Evolutionary conservation across 2,329 filamentous ascomycete species (phyloP).

Genomic region (Scorias spongiosa): DNA sequence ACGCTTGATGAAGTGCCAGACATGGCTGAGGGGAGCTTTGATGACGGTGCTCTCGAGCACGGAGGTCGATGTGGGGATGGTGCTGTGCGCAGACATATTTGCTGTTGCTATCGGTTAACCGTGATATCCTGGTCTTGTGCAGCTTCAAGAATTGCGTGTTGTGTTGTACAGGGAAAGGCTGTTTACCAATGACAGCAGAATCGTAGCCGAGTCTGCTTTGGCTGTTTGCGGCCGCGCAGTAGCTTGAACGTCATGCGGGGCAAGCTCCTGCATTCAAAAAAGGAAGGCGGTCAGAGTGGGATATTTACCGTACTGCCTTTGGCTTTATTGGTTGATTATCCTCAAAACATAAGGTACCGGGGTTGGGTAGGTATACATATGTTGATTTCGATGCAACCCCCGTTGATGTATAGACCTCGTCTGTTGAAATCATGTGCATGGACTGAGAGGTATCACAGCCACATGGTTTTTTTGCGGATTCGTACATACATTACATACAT

Average conservation of each 20-base stretch:
- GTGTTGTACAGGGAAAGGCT: no score
- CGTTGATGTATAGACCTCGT: no score
- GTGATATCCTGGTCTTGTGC: no score
- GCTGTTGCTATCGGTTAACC: background rate
- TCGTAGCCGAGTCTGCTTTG: no score
- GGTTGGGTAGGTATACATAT: background rate
- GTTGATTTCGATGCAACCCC: background rate
- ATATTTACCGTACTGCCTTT: background rate
- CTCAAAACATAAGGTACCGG: background rate
- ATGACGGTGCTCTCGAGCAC: conserved; percentile 55
- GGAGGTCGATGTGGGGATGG: conserved; percentile 51
- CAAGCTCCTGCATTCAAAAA: background rate
- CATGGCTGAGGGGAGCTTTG: conserved; percentile 46
- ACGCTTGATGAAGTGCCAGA: conserved; percentile 61
- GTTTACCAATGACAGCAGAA: no score
- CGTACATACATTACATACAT: no score
- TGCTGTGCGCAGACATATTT: background rate
- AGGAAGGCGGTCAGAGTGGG: background rate
- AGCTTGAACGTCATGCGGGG: background rate
- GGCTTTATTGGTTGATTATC: background rate
- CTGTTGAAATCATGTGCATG: no score
- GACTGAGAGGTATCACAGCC: no score
- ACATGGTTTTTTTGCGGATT: no score
- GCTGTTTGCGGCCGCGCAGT: no score
- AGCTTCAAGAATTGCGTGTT: no score